Conservation (phyloP, 768 basidiomycete species). For the Russula lepida region DNA sequence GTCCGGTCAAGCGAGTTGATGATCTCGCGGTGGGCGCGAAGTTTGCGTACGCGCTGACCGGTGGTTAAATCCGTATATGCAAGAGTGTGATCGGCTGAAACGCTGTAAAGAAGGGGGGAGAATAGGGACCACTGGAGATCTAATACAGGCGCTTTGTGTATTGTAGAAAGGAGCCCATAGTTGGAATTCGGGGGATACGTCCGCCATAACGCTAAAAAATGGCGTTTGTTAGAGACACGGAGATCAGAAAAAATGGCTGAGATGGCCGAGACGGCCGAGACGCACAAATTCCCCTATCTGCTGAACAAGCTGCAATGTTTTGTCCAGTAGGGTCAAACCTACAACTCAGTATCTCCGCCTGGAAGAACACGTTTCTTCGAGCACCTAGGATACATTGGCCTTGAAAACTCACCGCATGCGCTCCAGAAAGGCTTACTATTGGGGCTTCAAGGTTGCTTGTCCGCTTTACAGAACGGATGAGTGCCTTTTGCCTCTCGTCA, state of each 20-base stretch:
- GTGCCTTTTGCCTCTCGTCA: constrained; percentile 67
- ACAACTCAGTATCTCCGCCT: constrained; percentile 86
- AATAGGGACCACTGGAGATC: constrained; percentile 87
- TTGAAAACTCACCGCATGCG: constrained; percentile 61
- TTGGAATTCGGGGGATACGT: constrained; percentile 91
- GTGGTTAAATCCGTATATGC: constrained; percentile 71
- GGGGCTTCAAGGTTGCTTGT: constrained; percentile 93
- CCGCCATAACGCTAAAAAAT: constrained; percentile 66
- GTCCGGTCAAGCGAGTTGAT: constrained; percentile 87
- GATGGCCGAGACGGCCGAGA: constrained; percentile 20
- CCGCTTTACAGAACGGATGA: constrained; percentile 77
- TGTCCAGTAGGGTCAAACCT: constrained; percentile 92
- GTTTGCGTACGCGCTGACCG: constrained; percentile 71
- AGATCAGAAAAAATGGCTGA: constrained; percentile 5
- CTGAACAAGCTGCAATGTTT: constrained; percentile 86
- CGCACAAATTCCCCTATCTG: constrained; percentile 86
- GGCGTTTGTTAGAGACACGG: not conserved
- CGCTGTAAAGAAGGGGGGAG: constrained; percentile 67
- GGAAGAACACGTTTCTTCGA: not conserved
- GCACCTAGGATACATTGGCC: not conserved
- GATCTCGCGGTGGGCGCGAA: constrained; percentile 85
- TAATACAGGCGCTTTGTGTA: constrained; percentile 85
- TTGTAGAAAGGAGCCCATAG: constrained; percentile 75
- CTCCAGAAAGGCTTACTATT: constrained; percentile 82
- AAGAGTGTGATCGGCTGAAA: constrained; percentile 85